phyloP scores from a whole-genome alignment of 2,329 filamentous ascomycete genomes.

The Ophioceras dolichostomum region DNA sequence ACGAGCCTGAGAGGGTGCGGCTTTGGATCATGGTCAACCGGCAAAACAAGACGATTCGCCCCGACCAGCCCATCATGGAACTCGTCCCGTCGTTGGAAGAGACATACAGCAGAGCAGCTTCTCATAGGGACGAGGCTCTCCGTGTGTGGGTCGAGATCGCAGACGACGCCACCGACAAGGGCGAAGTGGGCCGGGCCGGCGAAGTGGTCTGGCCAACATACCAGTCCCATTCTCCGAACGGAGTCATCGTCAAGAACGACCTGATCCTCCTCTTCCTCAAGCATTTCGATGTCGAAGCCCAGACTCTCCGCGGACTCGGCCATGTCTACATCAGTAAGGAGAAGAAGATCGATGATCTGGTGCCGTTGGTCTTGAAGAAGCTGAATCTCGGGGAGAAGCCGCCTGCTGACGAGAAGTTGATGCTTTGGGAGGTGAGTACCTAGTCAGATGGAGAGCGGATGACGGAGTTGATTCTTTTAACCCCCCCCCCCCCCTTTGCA shows the following conservation, averaged over 20 bases:
- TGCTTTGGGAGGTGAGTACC: slow-evolving; percentile 63
- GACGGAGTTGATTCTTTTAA: not conserved
- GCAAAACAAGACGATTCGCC: slow-evolving; percentile 91
- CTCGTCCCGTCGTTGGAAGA: slow-evolving; percentile 68
- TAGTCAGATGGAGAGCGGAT: not conserved
- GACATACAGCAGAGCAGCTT: slow-evolving; percentile 34
- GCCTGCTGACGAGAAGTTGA: slow-evolving; percentile 44
- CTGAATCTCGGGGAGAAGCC: slow-evolving; percentile 80
- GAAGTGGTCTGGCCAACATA: slow-evolving; percentile 60
- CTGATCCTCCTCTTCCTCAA: slow-evolving; percentile 82
- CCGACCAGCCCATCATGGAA: slow-evolving; percentile 77
- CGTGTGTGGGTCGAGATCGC: slow-evolving; percentile 80
- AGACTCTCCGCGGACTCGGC: slow-evolving; percentile 63
- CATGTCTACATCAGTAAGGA: slow-evolving; percentile 81
- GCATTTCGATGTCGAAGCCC: slow-evolving; percentile 69
- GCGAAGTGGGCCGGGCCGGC: slow-evolving; percentile 46
- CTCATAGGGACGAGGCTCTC: slow-evolving; percentile 59
- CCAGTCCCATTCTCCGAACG: slow-evolving; percentile 38
- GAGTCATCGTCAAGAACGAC: slow-evolving; percentile 45
- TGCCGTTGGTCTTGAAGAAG: slow-evolving; percentile 61
- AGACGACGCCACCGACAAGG: slow-evolving; percentile 46
- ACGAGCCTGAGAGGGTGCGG: slow-evolving; percentile 59
- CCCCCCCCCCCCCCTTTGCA: too few relatives aligned
- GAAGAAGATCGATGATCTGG: slow-evolving; percentile 78
- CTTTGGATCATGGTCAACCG: slow-evolving; percentile 98